Evolutionary conservation across 345 rosid genomes (phyloP).

Genomic region (Citrus mangshanensis): DNA sequence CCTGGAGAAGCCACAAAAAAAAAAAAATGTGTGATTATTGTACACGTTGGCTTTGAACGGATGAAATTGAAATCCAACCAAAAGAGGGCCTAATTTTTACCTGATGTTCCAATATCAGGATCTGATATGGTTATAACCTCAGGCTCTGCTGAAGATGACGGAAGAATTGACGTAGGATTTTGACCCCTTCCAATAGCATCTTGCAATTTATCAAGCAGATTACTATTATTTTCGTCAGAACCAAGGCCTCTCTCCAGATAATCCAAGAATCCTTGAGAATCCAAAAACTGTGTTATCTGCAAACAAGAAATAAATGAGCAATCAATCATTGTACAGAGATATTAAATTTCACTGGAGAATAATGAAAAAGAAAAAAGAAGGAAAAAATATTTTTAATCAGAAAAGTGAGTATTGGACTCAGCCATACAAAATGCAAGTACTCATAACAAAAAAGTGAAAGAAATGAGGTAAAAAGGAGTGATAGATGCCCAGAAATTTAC

Average conservation of each 20-base stretch:
- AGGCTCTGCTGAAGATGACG: slow-evolving; percentile 59
- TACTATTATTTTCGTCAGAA: slow-evolving; percentile 63
- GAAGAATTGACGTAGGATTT: slow-evolving; percentile 75
- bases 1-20: slow-evolving; percentile 36
- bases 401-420: not conserved
- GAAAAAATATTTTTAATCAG: not conserved
- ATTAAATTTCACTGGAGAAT: not conserved
- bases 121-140: slow-evolving; percentile 93
- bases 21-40: slow-evolving; percentile 18
- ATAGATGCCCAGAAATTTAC: not conserved
- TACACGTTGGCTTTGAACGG: slow-evolving; percentile 7
- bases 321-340: not conserved
- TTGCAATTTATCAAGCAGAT: slow-evolving; percentile 93
- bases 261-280: slow-evolving; percentile 88
- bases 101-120: slow-evolving; percentile 66
- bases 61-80: slow-evolving; percentile 13
- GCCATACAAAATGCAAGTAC: not conserved
- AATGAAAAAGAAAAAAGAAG: not conserved
- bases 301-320: slow-evolving; percentile 16
- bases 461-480: not conserved
- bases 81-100: slow-evolving; percentile 34
- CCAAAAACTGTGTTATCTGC: slow-evolving; percentile 82
- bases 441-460: not conserved
- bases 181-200: slow-evolving; percentile 98
- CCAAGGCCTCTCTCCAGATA: slow-evolving; percentile 77